Evolutionary conservation across 192 early-diverging fungal genomes (phyloP).

Genomic region (Backusella sp.): DNA sequence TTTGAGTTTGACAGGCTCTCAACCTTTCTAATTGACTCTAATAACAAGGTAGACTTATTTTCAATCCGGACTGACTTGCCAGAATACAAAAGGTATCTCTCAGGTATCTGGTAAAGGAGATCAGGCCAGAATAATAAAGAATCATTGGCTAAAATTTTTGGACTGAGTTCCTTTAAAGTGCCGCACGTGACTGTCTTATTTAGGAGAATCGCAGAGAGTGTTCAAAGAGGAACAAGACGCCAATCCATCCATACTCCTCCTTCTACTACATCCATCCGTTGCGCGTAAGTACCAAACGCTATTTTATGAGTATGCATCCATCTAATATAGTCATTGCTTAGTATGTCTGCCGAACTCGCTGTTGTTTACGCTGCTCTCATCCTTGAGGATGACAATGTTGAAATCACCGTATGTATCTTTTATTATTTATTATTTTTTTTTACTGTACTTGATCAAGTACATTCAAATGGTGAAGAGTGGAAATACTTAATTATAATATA

Average conservation of each 20-base stretch:
- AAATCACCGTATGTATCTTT: conserved; percentile 78
- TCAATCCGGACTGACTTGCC: too few relatives aligned
- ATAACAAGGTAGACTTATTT: too few relatives aligned
- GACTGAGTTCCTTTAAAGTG: background rate
- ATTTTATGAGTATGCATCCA: background rate
- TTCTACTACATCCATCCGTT: conserved; percentile 19
- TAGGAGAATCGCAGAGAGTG: background rate
- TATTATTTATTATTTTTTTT: background rate
- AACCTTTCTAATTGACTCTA: too few relatives aligned
- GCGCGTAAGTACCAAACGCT: background rate
- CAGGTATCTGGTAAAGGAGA: too few relatives aligned
- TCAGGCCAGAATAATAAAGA: too few relatives aligned
- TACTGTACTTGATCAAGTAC: background rate
- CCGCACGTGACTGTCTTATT: background rate
- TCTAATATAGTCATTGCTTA: conserved; percentile 10
- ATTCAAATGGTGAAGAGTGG: conserved; percentile 18
- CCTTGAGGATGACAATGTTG: conserved; percentile 96
- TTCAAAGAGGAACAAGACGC: conserved; percentile 1
- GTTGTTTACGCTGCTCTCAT: conserved; percentile 89
- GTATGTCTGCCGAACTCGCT: conserved; percentile 39
- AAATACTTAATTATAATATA: background rate
- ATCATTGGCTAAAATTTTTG: too few relatives aligned
- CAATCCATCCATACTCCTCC: conserved; percentile 4
- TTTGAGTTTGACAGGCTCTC: too few relatives aligned
- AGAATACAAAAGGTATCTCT: too few relatives aligned